Evolutionary conservation across 2,329 filamentous ascomycete species (phyloP).

Genomic region (Penicillium hesseltinei): DNA sequence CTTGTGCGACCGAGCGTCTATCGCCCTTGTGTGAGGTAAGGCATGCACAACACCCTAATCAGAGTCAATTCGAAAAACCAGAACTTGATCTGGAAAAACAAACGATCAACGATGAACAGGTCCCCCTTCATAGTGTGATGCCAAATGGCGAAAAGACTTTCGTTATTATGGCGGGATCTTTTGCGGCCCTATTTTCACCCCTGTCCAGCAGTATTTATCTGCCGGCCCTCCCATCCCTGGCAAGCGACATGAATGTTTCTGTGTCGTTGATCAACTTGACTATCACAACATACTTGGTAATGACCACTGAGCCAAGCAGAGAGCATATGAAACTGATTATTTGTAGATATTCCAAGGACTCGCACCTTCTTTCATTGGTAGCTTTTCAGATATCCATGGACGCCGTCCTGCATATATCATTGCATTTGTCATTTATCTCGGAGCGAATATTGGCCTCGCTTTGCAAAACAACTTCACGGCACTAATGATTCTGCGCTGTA

Average conservation of each 20-base stretch:
- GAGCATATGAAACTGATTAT: background rate
- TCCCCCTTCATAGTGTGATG: constrained; percentile 5
- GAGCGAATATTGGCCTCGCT: constrained; percentile 40
- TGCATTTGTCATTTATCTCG: constrained; percentile 49
- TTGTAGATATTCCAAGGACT: constrained; percentile 58
- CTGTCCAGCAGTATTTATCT: constrained; percentile 34
- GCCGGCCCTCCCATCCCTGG: constrained; percentile 38
- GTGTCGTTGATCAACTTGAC: constrained; percentile 28
- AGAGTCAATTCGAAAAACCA: background rate
- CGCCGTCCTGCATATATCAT: constrained; percentile 62
- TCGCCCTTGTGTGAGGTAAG: no score
- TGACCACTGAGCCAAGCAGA: background rate
- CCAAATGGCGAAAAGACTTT: constrained; percentile 10
- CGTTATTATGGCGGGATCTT: constrained; percentile 11
- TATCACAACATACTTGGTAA: constrained; percentile 46
- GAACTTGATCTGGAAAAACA: background rate
- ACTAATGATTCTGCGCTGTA: constrained; percentile 37
- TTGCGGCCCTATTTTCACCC: constrained; percentile 16
- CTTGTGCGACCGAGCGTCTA: background rate
- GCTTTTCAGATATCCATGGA: constrained; percentile 61
- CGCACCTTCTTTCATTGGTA: constrained; percentile 56
- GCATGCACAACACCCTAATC: background rate
- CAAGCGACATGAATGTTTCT: constrained; percentile 30
- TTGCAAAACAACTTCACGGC: constrained; percentile 35
- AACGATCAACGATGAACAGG: background rate